These are phyloP conservation scores for Metschnikowia matae DNA, from an alignment of 805 yeast species.

Conservation along the genomic window DNA sequence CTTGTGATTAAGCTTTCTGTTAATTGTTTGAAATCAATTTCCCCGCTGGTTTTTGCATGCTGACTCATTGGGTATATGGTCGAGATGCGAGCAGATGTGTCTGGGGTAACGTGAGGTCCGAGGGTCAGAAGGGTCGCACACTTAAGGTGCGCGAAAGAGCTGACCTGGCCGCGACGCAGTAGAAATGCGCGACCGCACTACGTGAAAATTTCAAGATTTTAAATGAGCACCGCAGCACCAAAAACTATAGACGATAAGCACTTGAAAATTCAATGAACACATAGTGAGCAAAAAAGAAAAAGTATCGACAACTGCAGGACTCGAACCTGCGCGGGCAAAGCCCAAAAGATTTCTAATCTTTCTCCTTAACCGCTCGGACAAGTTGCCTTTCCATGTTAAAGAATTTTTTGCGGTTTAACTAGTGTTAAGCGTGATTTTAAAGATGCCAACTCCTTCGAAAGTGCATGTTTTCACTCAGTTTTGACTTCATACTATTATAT, in stretches of 20 bases:
- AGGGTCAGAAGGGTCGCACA: not conserved
- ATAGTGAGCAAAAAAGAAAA: slow-evolving; percentile 22
- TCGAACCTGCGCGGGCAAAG: slow-evolving; percentile 78
- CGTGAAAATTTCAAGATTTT: too few species aligned
- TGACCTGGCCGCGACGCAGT: not conserved
- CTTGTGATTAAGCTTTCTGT: slow-evolving; percentile 7
- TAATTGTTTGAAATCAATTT: slow-evolving; percentile 11
- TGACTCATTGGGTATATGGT: not conserved
- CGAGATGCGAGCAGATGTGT: not conserved
- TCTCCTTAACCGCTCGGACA: slow-evolving; percentile 80
- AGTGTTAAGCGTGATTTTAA: too few species aligned
- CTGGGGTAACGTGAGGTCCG: not conserved
- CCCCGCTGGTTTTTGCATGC: not conserved
- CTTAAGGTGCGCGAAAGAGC: not conserved
- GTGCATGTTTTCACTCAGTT: not conserved
- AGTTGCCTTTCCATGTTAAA: slow-evolving; percentile 32
- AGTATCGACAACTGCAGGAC: slow-evolving; percentile 65
- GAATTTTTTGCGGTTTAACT: too few species aligned
- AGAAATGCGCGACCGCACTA: too few species aligned
- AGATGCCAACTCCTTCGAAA: not conserved
- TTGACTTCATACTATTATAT: too few species aligned
- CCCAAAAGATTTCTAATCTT: slow-evolving; percentile 74
- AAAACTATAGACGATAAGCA: too few species aligned
- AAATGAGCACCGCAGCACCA: too few species aligned
- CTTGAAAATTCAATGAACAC: not conserved